Conservation (phyloP, 2,329 filamentous ascomycete genomes). For the Fusarium bulbicola region DNA sequence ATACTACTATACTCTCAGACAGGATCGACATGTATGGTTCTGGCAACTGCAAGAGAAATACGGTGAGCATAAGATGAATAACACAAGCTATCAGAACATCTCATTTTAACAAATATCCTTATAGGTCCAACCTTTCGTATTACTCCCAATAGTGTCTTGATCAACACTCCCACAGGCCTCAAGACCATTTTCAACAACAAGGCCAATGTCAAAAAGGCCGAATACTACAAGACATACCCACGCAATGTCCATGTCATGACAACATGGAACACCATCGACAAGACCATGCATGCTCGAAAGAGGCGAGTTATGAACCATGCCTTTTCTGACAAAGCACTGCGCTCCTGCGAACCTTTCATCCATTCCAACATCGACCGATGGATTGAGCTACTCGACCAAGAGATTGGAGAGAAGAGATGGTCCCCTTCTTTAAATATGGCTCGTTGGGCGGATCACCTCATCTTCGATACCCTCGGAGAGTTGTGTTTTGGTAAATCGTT, state of each 20-base stretch:
- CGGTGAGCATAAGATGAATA: background rate
- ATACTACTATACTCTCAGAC: constrained; percentile 28
- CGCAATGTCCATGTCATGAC: constrained; percentile 24
- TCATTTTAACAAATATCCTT: background rate
- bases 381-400: constrained; percentile 17
- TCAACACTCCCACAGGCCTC: constrained; percentile 32
- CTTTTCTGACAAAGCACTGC: constrained; percentile 32
- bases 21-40: constrained; percentile 34
- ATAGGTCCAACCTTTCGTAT: constrained; percentile 32
- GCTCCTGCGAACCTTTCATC: constrained; percentile 19
- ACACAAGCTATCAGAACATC: background rate
- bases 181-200: constrained; percentile 33
- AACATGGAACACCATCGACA: constrained; percentile 31
- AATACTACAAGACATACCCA: constrained; percentile 34
- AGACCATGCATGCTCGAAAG: constrained; percentile 27
- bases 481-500: constrained; percentile 35
- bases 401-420: constrained; percentile 11
- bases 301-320: constrained; percentile 28
- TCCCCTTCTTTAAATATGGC: constrained; percentile 25
- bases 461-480: constrained; percentile 36
- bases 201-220: constrained; percentile 32
- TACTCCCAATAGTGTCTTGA: constrained; percentile 25
- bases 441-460: constrained; percentile 30
- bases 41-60: constrained; percentile 29
- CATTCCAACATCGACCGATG: constrained; percentile 26